phyloP scores from a whole-genome alignment of 1,284 basidiomycete genomes.

The Erythrobasidium hasegawianum region DNA sequence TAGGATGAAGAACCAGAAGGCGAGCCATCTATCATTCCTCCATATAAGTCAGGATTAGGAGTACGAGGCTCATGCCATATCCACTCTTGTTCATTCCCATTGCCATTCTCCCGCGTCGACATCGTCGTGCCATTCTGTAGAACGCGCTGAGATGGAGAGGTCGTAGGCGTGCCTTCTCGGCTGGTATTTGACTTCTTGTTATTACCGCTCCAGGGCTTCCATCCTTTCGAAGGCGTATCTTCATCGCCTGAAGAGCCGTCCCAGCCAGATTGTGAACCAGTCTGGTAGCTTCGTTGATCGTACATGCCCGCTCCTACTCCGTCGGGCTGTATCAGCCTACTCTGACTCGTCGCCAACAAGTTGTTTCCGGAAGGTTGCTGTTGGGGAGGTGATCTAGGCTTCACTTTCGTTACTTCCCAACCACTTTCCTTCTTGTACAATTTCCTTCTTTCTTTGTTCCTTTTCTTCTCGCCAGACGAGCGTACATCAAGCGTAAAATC shows the following conservation, averaged over 20 bases:
- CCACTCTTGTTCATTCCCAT: neutral
- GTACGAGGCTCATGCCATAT: neutral
- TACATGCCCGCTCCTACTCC: neutral
- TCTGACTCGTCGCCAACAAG: neutral
- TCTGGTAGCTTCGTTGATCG: too few relatives aligned
- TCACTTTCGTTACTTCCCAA: conserved; percentile 23
- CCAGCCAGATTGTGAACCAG: conserved; percentile 17
- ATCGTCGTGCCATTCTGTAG: neutral
- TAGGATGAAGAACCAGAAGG: neutral
- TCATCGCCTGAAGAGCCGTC: conserved; percentile 2
- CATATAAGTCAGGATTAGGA: neutral
- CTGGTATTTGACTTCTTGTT: neutral
- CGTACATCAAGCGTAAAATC: neutral
- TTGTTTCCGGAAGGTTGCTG: neutral
- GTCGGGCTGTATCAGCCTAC: neutral
- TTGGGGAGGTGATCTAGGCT: neutral
- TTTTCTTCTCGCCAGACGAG: conserved; percentile 6
- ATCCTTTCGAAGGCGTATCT: neutral
- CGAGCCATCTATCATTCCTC: conserved; percentile 1
- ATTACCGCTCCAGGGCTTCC: neutral
- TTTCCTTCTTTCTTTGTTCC: conserved; percentile 17
- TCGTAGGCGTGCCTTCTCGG: neutral
- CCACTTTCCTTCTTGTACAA: conserved; percentile 31
- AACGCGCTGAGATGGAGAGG: neutral
- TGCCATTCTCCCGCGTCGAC: neutral